Evolutionary conservation across 768 basidiomycete species (phyloP).

Genomic region (Lanmaoa rubissima): DNA sequence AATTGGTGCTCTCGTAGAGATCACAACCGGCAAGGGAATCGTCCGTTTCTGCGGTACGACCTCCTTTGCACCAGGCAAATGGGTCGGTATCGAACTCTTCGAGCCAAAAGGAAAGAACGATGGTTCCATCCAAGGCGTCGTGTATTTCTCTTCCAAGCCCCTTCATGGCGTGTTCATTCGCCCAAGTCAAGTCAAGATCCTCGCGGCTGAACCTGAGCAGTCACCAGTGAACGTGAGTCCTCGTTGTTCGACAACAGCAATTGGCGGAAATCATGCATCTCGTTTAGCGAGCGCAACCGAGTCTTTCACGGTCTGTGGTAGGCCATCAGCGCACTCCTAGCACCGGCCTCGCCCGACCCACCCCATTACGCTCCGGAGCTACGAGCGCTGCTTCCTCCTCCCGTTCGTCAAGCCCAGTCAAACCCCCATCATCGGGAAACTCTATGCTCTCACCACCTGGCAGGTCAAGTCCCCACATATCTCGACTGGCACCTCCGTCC

Average conservation of each 20-base stretch:
- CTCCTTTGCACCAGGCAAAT: conserved; percentile 83
- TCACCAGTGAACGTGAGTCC: conserved; percentile 26
- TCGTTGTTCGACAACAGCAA: not conserved
- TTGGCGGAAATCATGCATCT: not conserved
- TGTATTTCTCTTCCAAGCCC: conserved; percentile 79
- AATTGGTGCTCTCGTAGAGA: conserved; percentile 75
- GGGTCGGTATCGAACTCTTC: conserved; percentile 90
- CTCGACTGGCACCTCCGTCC: conserved; percentile 33
- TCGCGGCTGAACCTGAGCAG: conserved; percentile 37
- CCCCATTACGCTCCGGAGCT: conserved; percentile 37
- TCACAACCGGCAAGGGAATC: conserved; percentile 76
- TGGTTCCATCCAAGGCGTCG: conserved; percentile 74
- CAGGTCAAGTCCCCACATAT: conserved; percentile 23
- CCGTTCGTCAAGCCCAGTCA: conserved; percentile 64
- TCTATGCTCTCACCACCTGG: conserved; percentile 32
- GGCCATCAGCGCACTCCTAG: conserved; percentile 67
- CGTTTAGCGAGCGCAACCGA: conserved; percentile 28
- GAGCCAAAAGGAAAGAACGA: conserved; percentile 93
- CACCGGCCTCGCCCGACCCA: conserved; percentile 40
- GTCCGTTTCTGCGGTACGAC: conserved; percentile 87
- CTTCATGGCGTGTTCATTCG: conserved; percentile 87
- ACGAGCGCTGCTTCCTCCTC: conserved; percentile 43
- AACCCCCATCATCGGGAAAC: conserved; percentile 32
- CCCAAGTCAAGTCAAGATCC: conserved; percentile 76
- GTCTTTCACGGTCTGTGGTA: conserved; percentile 30